Base-by-base conservation (phyloP, 768 basidiomycete genomes). In the Podaxis sp. region DNA sequence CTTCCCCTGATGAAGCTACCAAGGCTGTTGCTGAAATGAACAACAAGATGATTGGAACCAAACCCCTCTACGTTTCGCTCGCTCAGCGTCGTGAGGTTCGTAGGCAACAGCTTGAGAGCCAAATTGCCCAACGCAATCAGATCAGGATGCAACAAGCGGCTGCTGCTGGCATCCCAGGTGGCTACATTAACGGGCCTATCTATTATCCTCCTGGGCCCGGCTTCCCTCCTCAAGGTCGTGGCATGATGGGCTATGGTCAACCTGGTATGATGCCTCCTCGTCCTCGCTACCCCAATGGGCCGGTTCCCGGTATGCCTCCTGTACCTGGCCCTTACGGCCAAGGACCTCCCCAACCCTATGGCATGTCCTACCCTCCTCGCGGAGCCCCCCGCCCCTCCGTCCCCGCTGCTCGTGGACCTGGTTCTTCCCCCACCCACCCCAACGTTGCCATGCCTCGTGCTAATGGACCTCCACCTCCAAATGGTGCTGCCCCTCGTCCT, bases 11-110 rank as follows among this genome's bases (percentile, higher is more conserved):
- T 68, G 97, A 99, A 79, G 96, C 97, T 24, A 98, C 95, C 72
- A 99, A 99, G 82, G 97, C 97, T 65, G 95, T 99, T 64, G 93
- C 95, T 60, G 97, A 99, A 82, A 97, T 99, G 95, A 99, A 99
- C 86, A 98, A 97, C 87, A 96, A 96, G 82, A 99, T 99, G 90
- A 93, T 99, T 71, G 96, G 96, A 65, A 87, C 90, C 68, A 99
- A 99, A 81, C 97, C 97, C 58, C 87, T 99, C 70, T 99, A 99
- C 73, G 97, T 99, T 74, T 96, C 96, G 46, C 88, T 99, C 68
- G 97, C 97, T 68, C 97, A 99, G 75, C 94, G 96, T 68, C 95
- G 95, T 66, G 97, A 99, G 73, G 93, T 97, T 71, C 93, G 97
- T 75, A 87, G 96, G 72, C 96, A 99, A 77, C 96, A 99, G 76